A percentile compares a stretch with the other conserved stretches of the same genome.
These are phyloP conservation scores for Kodamaea fungicola DNA, from an alignment of 1,139 yeast genomes.

Conservation along the genomic window DNA sequence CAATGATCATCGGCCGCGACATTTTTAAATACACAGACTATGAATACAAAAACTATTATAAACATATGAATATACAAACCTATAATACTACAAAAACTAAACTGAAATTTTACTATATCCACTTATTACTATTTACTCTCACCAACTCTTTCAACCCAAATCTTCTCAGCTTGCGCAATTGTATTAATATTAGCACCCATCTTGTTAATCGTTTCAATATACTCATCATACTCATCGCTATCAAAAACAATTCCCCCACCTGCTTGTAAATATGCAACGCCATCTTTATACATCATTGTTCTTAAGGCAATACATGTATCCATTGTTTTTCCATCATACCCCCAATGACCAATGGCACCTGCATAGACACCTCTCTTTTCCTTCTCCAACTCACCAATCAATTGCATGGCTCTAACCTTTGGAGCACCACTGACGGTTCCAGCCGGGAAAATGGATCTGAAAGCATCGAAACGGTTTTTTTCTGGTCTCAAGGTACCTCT, in stretches of 20 bases:
- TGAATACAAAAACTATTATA: not conserved
- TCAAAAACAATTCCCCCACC: slow-evolving; percentile 98
- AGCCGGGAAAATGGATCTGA: slow-evolving; percentile 96
- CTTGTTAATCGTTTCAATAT: slow-evolving; percentile 93
- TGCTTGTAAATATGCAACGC: slow-evolving; percentile 89
- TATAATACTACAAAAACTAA: no score
- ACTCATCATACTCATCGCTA: slow-evolving; percentile 93
- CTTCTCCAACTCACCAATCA: slow-evolving; percentile 81
- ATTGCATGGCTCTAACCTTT: slow-evolving; percentile 93
- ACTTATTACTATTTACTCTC: slow-evolving; percentile 1
- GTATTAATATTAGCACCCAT: slow-evolving; percentile 92
- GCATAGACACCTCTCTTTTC: slow-evolving; percentile 97
- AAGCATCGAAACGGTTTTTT: slow-evolving; percentile 91
- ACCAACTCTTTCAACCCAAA: slow-evolving; percentile 60
- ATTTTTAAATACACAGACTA: not conserved
- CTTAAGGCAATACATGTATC: slow-evolving; percentile 96
- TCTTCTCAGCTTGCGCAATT: slow-evolving; percentile 81
- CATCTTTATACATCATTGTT: slow-evolving; percentile 93
- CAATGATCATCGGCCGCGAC: slow-evolving; percentile 5
- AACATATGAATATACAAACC: not conserved
- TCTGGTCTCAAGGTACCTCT: slow-evolving; percentile 83
- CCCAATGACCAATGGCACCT: slow-evolving; percentile 99
- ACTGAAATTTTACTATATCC: not conserved
- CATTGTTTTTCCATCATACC: slow-evolving; percentile 89
- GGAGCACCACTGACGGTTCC: slow-evolving; percentile 99